Percentiles rank a stretch among this genome's conserved stretches.
Conservation (phyloP, 2,329 filamentous ascomycete species). For the Xylaria polymorpha region DNA sequence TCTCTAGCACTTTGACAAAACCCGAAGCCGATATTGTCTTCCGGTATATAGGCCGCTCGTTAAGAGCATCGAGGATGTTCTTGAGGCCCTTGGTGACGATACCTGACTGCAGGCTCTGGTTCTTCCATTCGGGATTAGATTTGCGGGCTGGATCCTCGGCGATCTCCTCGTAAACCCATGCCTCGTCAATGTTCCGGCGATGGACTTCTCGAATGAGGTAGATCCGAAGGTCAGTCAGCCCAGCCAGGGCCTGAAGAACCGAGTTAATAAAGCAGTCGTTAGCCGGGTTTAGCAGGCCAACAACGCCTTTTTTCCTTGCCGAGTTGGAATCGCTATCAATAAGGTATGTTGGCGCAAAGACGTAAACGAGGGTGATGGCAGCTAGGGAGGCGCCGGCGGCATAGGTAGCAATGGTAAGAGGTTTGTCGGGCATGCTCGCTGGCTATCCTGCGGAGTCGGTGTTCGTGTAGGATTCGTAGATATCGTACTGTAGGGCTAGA, state of each 20-base stretch:
- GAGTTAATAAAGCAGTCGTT: slow-evolving; percentile 99
- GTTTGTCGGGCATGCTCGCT: slow-evolving; percentile 79
- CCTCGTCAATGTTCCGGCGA: slow-evolving; percentile 81
- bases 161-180: slow-evolving; percentile 76
- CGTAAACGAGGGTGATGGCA: slow-evolving; percentile 93
- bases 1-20: slow-evolving; percentile 86
- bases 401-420: slow-evolving; percentile 87
- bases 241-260: slow-evolving; percentile 90
- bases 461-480: background rate
- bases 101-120: slow-evolving; percentile 78
- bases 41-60: slow-evolving; percentile 91
- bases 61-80: slow-evolving; percentile 89
- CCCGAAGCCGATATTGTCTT: slow-evolving; percentile 91
- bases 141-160: slow-evolving; percentile 58
- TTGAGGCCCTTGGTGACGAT: slow-evolving; percentile 89
- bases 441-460: background rate
- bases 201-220: slow-evolving; percentile 95
- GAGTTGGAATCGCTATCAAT: slow-evolving; percentile 82
- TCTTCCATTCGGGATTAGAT: slow-evolving; percentile 64
- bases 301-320: slow-evolving; percentile 83
- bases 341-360: slow-evolving; percentile 97
- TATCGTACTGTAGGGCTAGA: background rate
- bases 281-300: slow-evolving; percentile 88
- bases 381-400: slow-evolving; percentile 95
- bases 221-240: slow-evolving; percentile 85